These are phyloP conservation scores for Fusarium denticulatum DNA, from an alignment of 2,329 filamentous ascomycete genomes.

Conservation along the genomic window DNA sequence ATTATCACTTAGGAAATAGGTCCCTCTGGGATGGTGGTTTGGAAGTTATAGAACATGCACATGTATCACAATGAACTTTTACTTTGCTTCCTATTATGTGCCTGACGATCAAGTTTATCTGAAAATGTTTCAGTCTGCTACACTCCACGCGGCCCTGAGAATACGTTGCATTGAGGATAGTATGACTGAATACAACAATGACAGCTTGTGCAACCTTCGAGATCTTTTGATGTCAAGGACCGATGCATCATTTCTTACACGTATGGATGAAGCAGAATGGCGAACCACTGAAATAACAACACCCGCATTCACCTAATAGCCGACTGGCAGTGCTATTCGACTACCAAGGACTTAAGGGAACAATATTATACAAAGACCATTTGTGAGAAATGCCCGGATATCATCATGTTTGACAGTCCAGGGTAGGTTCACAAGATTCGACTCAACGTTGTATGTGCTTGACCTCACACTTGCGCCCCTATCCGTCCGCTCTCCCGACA, in stretches of 20 bases:
- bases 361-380: background rate
- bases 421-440: background rate
- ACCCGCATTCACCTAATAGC: fast-evolving
- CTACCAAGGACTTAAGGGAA: no score
- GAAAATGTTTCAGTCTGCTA: constrained; percentile 10
- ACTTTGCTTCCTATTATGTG: background rate
- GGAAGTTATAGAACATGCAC: background rate
- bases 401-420: background rate
- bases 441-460: background rate
- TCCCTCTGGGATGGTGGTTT: background rate
- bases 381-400: background rate
- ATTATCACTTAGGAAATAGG: no score
- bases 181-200: background rate
- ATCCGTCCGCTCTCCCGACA: background rate
- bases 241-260: fast-evolving
- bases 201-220: background rate
- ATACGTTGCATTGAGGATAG: constrained; percentile 20
- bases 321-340: background rate
- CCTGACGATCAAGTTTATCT: constrained; percentile 17
- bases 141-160: constrained; percentile 12
- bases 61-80: background rate
- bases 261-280: background rate
- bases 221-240: background rate
- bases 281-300: background rate
- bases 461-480: background rate